Conservation (phyloP, 2,329 filamentous ascomycete species). For the Xylaria sp. region DNA sequence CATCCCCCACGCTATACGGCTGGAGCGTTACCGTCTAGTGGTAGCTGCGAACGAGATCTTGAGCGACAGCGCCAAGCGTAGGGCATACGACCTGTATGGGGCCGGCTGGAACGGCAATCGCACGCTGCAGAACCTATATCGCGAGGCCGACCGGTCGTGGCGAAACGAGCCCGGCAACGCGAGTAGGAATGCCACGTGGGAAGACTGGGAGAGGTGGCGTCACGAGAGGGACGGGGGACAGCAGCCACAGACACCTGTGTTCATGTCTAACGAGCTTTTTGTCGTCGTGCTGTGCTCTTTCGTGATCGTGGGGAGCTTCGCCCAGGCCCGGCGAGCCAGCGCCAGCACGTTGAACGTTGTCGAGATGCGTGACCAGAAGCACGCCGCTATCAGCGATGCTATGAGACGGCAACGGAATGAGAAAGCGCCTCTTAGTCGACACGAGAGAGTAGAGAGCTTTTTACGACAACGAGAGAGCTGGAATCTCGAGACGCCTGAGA, state of each 20-base stretch:
- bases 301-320: slow-evolving; percentile 71
- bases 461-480: slow-evolving; percentile 69
- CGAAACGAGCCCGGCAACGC: slow-evolving; percentile 54
- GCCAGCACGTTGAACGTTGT: slow-evolving; percentile 66
- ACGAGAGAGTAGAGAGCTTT: slow-evolving; percentile 78
- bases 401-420: slow-evolving; percentile 59
- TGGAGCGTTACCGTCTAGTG: slow-evolving; percentile 90
- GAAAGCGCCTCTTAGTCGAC: slow-evolving; percentile 57
- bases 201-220: slow-evolving; percentile 91
- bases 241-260: slow-evolving; percentile 60
- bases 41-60: slow-evolving; percentile 88
- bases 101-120: slow-evolving; percentile 74
- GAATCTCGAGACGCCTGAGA: slow-evolving; percentile 31
- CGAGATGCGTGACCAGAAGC: slow-evolving; percentile 69
- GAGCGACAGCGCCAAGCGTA: slow-evolving; percentile 77
- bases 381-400: slow-evolving; percentile 68
- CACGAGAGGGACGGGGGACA: slow-evolving; percentile 54
- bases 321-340: slow-evolving; percentile 73
- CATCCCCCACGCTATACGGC: slow-evolving; percentile 65
- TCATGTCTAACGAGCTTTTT: slow-evolving; percentile 82
- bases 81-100: slow-evolving; percentile 81
- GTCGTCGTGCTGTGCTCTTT: slow-evolving; percentile 72
- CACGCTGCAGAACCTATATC: slow-evolving; percentile 52
- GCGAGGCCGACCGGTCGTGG: slow-evolving; percentile 55
- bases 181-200: slow-evolving; percentile 87